These are phyloP conservation scores for Yamagishiella unicocca DNA, from an alignment of 139 green algal species.

Conservation along the genomic window DNA sequence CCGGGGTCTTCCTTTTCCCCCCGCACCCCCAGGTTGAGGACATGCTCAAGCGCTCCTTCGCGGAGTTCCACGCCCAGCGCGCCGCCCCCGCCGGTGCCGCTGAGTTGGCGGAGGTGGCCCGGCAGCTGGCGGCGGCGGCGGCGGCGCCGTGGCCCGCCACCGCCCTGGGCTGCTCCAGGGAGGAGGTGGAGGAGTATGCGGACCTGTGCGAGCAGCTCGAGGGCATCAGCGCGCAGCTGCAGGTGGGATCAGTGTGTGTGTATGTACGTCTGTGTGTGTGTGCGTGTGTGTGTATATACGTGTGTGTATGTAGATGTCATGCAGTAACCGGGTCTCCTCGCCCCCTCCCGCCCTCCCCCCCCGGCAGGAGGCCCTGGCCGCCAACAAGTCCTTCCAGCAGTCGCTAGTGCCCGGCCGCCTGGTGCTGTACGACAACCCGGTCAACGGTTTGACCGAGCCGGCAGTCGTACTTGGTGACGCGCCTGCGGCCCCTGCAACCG, in stretches of 20 bases:
- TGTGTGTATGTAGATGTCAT: not conserved
- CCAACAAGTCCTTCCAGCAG: slow-evolving; percentile 61
- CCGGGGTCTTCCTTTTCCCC: too few relatives aligned
- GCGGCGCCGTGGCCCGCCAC: slow-evolving; percentile 25
- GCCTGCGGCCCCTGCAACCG: not conserved
- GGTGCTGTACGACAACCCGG: slow-evolving; percentile 66
- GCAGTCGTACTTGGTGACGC: slow-evolving; percentile 66
- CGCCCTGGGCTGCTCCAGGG: slow-evolving; percentile 29
- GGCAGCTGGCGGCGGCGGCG: slow-evolving; percentile 57
- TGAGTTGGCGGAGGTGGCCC: slow-evolving; percentile 67
- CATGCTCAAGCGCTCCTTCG: slow-evolving; percentile 95
- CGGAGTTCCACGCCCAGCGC: slow-evolving; percentile 92
- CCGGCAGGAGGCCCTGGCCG: slow-evolving; percentile 69
- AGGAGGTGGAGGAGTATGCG: slow-evolving; percentile 74
- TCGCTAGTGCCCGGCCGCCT: slow-evolving; percentile 71
- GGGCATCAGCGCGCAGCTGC: slow-evolving; percentile 63
- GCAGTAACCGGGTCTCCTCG: not conserved
- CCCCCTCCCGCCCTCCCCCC: not conserved
- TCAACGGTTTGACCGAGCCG: slow-evolving; percentile 75
- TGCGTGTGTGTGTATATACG: not conserved
- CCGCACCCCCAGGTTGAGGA: slow-evolving; percentile 87
- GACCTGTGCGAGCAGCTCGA: slow-evolving; percentile 59
- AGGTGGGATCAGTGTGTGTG: slow-evolving; percentile 48
- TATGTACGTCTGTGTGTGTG: not conserved
- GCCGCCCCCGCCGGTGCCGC: slow-evolving; percentile 67